Conservation (phyloP, 805 yeast species). For the Pichia rugopelliculosa region DNA sequence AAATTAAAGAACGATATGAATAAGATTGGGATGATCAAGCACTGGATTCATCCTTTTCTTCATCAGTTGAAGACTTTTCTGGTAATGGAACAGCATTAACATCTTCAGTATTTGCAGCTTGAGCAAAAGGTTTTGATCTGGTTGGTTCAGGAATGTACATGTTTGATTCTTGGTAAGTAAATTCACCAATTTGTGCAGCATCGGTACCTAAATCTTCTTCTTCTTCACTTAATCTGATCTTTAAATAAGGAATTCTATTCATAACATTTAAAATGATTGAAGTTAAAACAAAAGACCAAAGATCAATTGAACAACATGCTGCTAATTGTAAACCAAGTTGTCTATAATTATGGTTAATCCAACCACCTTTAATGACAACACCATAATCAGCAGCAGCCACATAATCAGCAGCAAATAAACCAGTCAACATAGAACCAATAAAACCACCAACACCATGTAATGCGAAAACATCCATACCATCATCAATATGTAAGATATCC, state of each 20-base stretch:
- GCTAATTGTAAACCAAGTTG: conserved; percentile 90
- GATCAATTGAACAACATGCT: conserved; percentile 59
- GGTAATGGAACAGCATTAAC: conserved; percentile 26
- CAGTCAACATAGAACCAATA: conserved; percentile 77
- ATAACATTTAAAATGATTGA: conserved; percentile 55
- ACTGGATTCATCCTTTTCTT: conserved; percentile 17
- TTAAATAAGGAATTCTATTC: conserved; percentile 74
- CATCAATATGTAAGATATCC: conserved; percentile 67
- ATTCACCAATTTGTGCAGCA: conserved; percentile 85
- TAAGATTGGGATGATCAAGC: neutral
- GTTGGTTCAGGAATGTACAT: conserved; percentile 72
- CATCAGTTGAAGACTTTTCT: conserved; percentile 12
- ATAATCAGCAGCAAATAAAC: conserved; percentile 87
- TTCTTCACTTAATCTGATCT: conserved; percentile 76
- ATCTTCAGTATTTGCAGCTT: conserved; percentile 14
- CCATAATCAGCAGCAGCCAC: conserved; percentile 76
- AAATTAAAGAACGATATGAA: too few species aligned
- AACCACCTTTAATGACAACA: conserved; percentile 67
- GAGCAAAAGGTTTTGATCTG: conserved; percentile 33
- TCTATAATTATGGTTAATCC: conserved; percentile 74
- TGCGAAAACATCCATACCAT: conserved; percentile 92
- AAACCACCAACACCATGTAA: conserved; percentile 93
- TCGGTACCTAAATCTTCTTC: conserved; percentile 88
- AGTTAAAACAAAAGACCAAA: conserved; percentile 73
- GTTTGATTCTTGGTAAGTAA: conserved; percentile 61